Percentiles rank a stretch among this genome's conserved stretches.
These are phyloP conservation scores for Xerocomus potaroensis DNA, from an alignment of 768 basidiomycete species.

Conservation along the genomic window DNA sequence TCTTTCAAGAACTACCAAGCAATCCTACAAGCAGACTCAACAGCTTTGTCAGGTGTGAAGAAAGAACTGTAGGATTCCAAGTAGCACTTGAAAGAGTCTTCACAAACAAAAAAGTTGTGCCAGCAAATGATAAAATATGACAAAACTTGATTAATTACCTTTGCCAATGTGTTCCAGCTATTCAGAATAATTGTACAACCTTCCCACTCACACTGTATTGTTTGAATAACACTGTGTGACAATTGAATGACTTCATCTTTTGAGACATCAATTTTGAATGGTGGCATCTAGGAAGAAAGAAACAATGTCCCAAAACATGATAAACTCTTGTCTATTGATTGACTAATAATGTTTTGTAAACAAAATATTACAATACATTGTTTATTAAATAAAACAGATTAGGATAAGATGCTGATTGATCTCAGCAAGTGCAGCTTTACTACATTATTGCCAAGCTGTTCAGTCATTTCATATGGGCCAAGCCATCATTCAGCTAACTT, in stretches of 20 bases:
- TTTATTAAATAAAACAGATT: too few relatives aligned
- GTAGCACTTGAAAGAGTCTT: slow-evolving; percentile 2
- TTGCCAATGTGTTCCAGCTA: slow-evolving; percentile 26
- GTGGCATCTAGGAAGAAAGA: slow-evolving; percentile 4
- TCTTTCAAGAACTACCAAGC: slow-evolving; percentile 14
- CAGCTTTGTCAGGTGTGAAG: slow-evolving; percentile 6
- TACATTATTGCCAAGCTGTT: too few relatives aligned
- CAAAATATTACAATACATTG: too few relatives aligned
- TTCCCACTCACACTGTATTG: slow-evolving; percentile 29
- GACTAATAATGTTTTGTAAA: slow-evolving; percentile 11
- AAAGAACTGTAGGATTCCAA: slow-evolving; percentile 13
- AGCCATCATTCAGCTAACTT: too few relatives aligned
- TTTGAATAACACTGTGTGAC: slow-evolving; percentile 23
- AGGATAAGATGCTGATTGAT: too few relatives aligned
- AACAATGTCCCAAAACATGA: background rate
- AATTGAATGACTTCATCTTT: slow-evolving; percentile 17
- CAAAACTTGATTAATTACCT: slow-evolving; percentile 23
- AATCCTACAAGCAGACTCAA: slow-evolving; percentile 18
- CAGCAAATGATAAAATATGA: slow-evolving; percentile 4
- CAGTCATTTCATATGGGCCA: too few relatives aligned
- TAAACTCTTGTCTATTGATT: background rate
- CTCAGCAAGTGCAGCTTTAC: too few relatives aligned
- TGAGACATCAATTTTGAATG: slow-evolving; percentile 18
- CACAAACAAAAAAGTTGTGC: background rate
- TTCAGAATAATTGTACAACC: slow-evolving; percentile 24